phyloP scores from a whole-genome alignment of 257 asterid species.

The Przewalskia tangutica region DNA sequence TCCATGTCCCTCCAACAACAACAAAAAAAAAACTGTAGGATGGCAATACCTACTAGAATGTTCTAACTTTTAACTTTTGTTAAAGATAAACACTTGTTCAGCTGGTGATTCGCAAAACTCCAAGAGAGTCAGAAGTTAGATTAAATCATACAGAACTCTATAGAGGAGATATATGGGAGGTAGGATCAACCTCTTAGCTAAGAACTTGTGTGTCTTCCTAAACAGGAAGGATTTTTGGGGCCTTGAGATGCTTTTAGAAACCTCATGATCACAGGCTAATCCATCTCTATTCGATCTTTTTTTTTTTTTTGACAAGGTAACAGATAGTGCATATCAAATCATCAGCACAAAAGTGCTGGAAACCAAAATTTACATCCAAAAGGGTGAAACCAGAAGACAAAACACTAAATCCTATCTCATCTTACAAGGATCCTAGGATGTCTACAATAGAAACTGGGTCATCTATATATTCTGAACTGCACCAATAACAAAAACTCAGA shows the following conservation, averaged over 20 bases:
- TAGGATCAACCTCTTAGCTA: background rate
- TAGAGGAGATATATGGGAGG: background rate
- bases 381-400: too few species aligned
- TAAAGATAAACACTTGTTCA: background rate
- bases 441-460: too few species aligned
- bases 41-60: background rate
- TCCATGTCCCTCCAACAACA: background rate
- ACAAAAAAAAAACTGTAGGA: background rate
- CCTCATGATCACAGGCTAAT: background rate
- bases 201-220: background rate
- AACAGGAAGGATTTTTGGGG: background rate
- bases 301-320: too few species aligned
- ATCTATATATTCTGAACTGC: too few species aligned
- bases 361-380: too few species aligned
- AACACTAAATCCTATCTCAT: too few species aligned
- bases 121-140: background rate
- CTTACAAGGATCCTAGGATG: too few species aligned
- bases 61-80: background rate
- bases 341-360: too few species aligned
- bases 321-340: too few species aligned
- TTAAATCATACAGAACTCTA: background rate
- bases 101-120: background rate
- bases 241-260: background rate
- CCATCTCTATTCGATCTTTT: background rate
- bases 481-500: background rate